Evolutionary conservation across 148 eudicot species (phyloP), one percentile per base, ranked within the genome.

Genomic region (Fagopyrum tataricum): DNA sequence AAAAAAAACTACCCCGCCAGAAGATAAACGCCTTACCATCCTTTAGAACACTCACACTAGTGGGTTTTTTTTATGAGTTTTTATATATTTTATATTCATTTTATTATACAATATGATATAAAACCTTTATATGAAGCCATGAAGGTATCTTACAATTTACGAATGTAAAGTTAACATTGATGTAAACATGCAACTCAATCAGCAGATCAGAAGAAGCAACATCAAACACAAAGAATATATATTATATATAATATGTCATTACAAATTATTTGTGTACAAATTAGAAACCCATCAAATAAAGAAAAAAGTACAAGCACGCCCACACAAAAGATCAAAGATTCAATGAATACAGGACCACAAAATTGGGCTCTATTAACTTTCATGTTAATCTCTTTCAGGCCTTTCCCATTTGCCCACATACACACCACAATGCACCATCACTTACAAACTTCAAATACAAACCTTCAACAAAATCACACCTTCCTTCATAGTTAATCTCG

Each of bases 291-390:
- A 31, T 18, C 68, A 62, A 13, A 62, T 4, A 3, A 24, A 59
- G 7, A 4, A 10, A 12, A 15, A 37, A 14, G 37, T 5, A 26
- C 37, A 62, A 64, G 15, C 18, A 37, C 69, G 14, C 4, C 12
- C 18, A 37, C 69, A 26, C 68, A 64, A 42, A 64, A n/a, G 23
- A 37, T 5, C 1, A 64, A 37, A 14, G 44, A 64, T 64, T 31
- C 20, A 64, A 64, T 64, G 69, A 64, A 64, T 43, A 64, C 26
- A 31, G n/a, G n/a, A 37, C 69, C 69, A 64, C 69, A 64, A 64
- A 64, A 37, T 5, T 64, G 69, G 69, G 44, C 69, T 64, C 43
- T 37, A 39, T 26, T 17, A 64, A 43, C 69, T 39, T 39, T 64
- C n/a, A 26, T 61, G 11, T 24, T 61, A 31, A 31, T 31, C 43